Evolutionary conservation across 2,329 filamentous ascomycete genomes (phyloP), one percentile per base, ranked within the genome.

Genomic region (Lasiodiplodia citricola): DNA sequence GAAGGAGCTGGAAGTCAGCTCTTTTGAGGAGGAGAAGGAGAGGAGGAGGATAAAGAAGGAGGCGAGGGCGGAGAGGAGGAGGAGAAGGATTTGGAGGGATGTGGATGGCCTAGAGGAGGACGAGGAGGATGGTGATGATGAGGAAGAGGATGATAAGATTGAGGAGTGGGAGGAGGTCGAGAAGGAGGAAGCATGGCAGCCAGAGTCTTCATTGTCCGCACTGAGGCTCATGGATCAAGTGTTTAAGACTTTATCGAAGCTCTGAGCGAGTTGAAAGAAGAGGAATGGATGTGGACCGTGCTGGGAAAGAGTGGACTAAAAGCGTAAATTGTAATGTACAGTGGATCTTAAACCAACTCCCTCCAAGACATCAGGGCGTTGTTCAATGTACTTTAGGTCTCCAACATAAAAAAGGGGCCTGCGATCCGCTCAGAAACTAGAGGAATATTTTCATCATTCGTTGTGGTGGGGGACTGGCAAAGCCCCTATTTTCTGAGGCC

Each of bases 91-190:
- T 18, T 37, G 21, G 37, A 13, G 16, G 35, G n/a, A 38, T 35
- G 31, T 14, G 25, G 44, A 7, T 11, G 58, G 31, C 8, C 31
- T 35, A 8, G 31, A 25, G 44, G 56, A 52, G 6, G 50, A 10
- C 4, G 21, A 28, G 21, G 23, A 7, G 3, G 21, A 60, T 44
- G 6, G 16, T n/a, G 56, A 16, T 16, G 69, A 54, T 8, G 70
- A 73, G 54, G 72, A 74, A 58, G 18, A 11, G 11, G 73, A 74
- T 23, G 69, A 74, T 28, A 73, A 72, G 0, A 66, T 73, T 31
- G 41, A 62, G 21, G 72, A 69, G 65, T 70, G 75, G 68, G 66
- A 77, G 18, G 60, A 69, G 69, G 72, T 70, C 71, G 62, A 38
- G 14, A 21, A 57, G 64, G 69, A 60, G 16, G 41, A 63, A 16